Base-by-base conservation (phyloP, 2,329 filamentous ascomycete species). In the Cercospora sesami region DNA sequence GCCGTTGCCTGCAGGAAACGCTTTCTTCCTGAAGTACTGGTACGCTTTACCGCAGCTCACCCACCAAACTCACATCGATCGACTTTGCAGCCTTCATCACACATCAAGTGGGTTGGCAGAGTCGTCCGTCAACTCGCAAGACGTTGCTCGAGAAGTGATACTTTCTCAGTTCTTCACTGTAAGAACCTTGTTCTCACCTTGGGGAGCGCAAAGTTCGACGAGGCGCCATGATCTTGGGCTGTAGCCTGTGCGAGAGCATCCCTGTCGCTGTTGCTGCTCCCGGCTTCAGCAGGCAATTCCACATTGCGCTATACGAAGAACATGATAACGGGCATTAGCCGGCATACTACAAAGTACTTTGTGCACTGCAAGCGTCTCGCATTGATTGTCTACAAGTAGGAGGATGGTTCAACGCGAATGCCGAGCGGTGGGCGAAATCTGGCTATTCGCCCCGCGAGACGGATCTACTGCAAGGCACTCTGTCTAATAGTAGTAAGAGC, bases 391-490 rank as follows among this genome's bases (percentile, higher is more conserved):
- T n/a, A n/a, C n/a, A n/a, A n/a, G n/a, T n/a, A n/a, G 67, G 33
- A 63, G 42, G 51, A 26, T 30, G 53, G 23, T 31, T 28, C 53
- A 57, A 60, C 57, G 55, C 28, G 45, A 33, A 33, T 55, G 61
- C 60, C 61, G 60, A 51, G 31, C 59, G 10, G 36, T 48, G 39
- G 53, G 31, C 42, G 59, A 28, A 51, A 18, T 55, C 36, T 55
- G 48, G 36, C 48, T 48, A 33, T 18, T 63, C 42, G 42, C 51
- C 21, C 65, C 36, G 39, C 45, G 16, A 48, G 58, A 58, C 55
- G 60, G 70, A 68, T 67, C 68, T 65, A 30, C 57, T 68, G 65
- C 68, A 67, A 71, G 71, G 67, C 61, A 67, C 59, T 63, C 64
- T 28, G 28, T 67, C 64, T 69, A 71, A 65, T 60, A 57, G 23